phyloP scores from a whole-genome alignment of 2,329 filamentous ascomycete genomes.

The Monosporascus sp. region DNA sequence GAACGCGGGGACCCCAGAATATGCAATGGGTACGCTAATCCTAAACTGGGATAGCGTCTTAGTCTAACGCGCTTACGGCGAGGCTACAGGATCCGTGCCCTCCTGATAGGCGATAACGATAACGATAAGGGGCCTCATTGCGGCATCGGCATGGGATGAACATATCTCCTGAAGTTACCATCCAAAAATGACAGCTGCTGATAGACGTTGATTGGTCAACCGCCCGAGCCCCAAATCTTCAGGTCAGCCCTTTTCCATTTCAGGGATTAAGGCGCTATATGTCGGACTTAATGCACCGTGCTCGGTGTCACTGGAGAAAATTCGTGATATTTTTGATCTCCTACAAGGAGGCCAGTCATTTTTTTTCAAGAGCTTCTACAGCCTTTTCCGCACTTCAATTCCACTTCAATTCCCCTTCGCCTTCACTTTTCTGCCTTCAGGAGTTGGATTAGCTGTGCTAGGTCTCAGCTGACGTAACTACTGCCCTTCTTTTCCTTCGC shows the following conservation, averaged over 20 bases:
- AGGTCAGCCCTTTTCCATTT: neutral
- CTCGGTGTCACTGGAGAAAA: neutral
- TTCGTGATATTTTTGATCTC: neutral
- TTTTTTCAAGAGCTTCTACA: no score
- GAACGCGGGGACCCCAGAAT: neutral
- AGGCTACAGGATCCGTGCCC: no score
- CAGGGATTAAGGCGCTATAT: neutral
- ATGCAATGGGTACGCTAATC: no score
- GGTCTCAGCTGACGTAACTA: neutral
- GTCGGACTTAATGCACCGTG: neutral
- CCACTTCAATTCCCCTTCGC: neutral
- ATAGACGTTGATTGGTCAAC: neutral
- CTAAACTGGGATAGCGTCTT: no score
- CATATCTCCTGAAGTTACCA: neutral
- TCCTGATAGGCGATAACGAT: neutral
- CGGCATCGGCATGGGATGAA: neutral
- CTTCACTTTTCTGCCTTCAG: neutral
- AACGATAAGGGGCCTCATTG: neutral
- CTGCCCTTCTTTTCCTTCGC: neutral
- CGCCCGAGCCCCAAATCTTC: neutral
- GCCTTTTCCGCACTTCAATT: neutral
- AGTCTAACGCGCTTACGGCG: neutral
- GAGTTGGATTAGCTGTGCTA: neutral
- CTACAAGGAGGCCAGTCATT: neutral
- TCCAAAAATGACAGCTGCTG: neutral